Evolutionary conservation across 352 stramenopile genomes (phyloP), one percentile per base, ranked within the genome.

Genomic region (Phytophthora chlamydospora): DNA sequence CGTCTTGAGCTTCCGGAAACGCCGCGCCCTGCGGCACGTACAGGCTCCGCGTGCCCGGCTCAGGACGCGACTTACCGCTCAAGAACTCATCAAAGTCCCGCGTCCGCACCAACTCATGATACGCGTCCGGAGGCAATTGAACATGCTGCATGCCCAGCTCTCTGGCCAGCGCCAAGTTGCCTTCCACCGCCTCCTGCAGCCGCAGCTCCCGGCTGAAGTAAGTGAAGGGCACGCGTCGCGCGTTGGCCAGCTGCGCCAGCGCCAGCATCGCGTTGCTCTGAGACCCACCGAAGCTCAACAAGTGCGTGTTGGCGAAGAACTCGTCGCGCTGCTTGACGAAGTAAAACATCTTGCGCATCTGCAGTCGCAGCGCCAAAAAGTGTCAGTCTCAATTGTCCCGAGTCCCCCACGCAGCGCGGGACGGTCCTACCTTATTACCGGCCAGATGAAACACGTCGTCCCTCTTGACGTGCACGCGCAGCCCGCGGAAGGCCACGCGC

Each of bases 211-310:
- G 79, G 62, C 77, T 90, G 39, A 94, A 93, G 52, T 96, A 96
- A n/a, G 82, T 92, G 68, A 96, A 96, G 12, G 87, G 85, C 19
- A 91, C 73, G 35, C 42, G 45, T 66, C 83, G 85, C n/a, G 65
- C 65, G 42, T 89, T 68, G n/a, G 87, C 83, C 32, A 96, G 49
- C 60, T 96, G 87, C 6, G 87, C 87, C 47, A 96, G 73, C 9
- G 87, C 85, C 36, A 94, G 60, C 87, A 96, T 96, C 34, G 87
- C 87, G 52, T 96, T 96, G 61, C 87, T 96, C 58, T 94, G 85
- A 10, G 86, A 73, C 1, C 87, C 87, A 14, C 87, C 87, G 49
- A 79, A 94, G 69, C 85, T 96, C 35, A 89, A 61, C 21, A 96
- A 48, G 48, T 93, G 83, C 7, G 69, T 58, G 24, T 80, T 67